phyloP scores from a whole-genome alignment of 495 filamentous ascomycete genomes.

The Articulospora tetracladia region DNA sequence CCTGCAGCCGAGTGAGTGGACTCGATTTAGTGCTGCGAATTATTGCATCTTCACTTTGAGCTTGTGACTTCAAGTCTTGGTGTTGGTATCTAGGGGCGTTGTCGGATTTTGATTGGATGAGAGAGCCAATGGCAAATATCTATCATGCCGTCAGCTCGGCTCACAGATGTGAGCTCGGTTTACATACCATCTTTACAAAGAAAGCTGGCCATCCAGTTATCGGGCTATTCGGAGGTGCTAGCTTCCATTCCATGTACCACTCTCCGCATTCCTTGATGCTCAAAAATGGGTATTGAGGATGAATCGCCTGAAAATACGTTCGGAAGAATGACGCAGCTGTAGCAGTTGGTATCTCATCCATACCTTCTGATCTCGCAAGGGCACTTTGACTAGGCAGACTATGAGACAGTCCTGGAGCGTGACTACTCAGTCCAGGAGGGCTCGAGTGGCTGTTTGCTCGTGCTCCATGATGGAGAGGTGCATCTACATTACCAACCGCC shows the following conservation, averaged over 20 bases:
- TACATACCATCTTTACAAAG: constrained; percentile 9
- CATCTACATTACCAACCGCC: not conserved
- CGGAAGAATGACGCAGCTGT: constrained; percentile 8
- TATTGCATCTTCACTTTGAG: constrained; percentile 5
- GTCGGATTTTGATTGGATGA: constrained; percentile 12
- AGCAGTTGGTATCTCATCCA: constrained; percentile 1
- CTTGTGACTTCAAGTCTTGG: constrained; percentile 7
- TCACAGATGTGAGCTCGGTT: not conserved
- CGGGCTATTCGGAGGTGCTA: not conserved
- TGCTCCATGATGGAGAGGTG: not conserved
- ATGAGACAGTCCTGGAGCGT: not conserved
- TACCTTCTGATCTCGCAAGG: not conserved
- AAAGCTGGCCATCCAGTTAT: not conserved
- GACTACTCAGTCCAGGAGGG: not conserved
- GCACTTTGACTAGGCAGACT: not conserved
- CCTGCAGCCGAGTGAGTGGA: constrained; percentile 5
- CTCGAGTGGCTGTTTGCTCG: not conserved
- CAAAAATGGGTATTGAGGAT: constrained; percentile 12
- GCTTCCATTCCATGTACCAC: constrained; percentile 2
- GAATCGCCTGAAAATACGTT: constrained; percentile 6
- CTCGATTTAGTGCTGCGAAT: not conserved
- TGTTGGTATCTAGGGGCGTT: constrained; percentile 1
- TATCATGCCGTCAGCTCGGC: not conserved
- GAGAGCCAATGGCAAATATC: constrained; percentile 9
- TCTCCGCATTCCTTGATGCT: constrained; percentile 1